Evolutionary conservation across 1,284 basidiomycete species (phyloP).

Genomic region (Moesziomyces antarcticus): DNA sequence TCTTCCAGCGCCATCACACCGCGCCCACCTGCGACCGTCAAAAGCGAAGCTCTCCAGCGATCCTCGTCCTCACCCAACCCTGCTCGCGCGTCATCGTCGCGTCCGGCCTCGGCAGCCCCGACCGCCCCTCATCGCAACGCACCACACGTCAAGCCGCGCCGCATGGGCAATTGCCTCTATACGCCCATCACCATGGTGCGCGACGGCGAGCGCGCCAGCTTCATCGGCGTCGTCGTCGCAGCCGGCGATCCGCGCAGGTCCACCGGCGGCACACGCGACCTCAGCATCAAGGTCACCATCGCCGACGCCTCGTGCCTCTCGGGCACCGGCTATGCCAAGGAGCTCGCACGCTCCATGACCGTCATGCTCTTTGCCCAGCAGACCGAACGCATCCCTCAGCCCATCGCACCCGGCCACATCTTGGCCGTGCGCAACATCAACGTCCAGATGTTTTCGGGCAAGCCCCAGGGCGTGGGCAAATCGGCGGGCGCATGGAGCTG

Average conservation of each 20-base stretch:
- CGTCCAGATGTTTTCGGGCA: constrained; percentile 42
- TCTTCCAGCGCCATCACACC: neutral
- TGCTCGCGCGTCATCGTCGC: constrained; percentile 10
- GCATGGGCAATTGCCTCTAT: constrained; percentile 50
- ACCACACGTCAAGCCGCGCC: constrained; percentile 43
- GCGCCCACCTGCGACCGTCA: constrained; percentile 1
- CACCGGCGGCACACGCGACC: constrained; percentile 31
- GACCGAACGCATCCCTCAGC: constrained; percentile 29
- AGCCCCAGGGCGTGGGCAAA: constrained; percentile 45
- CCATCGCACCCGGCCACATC: constrained; percentile 31
- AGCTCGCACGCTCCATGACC: constrained; percentile 31
- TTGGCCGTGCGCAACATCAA: constrained; percentile 35
- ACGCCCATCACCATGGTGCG: constrained; percentile 46
- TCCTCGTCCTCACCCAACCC: constrained; percentile 16
- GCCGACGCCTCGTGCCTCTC: constrained; percentile 44
- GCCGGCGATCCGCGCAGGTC: constrained; percentile 44
- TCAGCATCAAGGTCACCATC: constrained; percentile 43
- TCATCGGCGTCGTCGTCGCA: constrained; percentile 48
- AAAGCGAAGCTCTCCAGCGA: constrained; percentile 17
- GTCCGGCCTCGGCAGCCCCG: constrained; percentile 17
- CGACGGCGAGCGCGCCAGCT: constrained; percentile 37
- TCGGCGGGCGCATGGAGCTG: constrained; percentile 28
- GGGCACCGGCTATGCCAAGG: constrained; percentile 42
- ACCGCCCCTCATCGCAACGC: constrained; percentile 25
- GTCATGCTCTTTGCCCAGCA: constrained; percentile 45